Evolutionary conservation across 2,329 filamentous ascomycete genomes (phyloP), one percentile per base, ranked within the genome.

Genomic region (Stachybotrys chartarum): DNA sequence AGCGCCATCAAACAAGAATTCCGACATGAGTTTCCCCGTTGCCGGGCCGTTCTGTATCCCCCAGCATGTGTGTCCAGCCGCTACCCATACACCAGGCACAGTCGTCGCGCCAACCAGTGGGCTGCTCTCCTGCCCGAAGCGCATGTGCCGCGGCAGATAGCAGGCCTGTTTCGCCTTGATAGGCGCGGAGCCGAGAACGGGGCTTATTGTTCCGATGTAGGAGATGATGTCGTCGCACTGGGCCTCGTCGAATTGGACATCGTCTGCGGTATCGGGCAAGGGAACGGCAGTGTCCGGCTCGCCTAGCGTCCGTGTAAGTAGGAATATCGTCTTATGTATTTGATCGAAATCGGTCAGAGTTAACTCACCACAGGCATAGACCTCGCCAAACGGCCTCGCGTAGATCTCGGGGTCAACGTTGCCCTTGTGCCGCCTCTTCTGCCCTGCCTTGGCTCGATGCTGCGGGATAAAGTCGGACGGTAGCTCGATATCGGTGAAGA

Each of bases 21-120:
- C 88, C 44, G 87, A 87, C 76, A 94, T 87, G 45, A 93, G 70
- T 72, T 86, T 90, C 5, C 90, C 90, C 7, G 93, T 97, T 1
- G 81, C 94, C 1, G 93, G 92, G 1, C 86, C 91, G 73, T 99
- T 97, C 74, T 97, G 93, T 24, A 99, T 96, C 0, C 94, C 94
- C 94, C 94, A 99, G 74, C 93, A 97, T 1, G 91, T 96, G 75
- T 99, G 94, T 0, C 94, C 94, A 0, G 90, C 82, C 0, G 94
- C 94, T 57, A 97, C 77, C 69, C 88, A 86, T 48, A 97, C 65
- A 0, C 92, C 91, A 7, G 84, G 81, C 0, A 87, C 83, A 2
- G 81, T 80, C 7, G 91, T 92, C 54, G 79, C 75, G 0, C 94
- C 94, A 30, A 97, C 81, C 52, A 97, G 71, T 6, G 94, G 93